These are phyloP conservation scores for Delonix regia DNA, from an alignment of 306 rosid species.

Conservation along the genomic window DNA sequence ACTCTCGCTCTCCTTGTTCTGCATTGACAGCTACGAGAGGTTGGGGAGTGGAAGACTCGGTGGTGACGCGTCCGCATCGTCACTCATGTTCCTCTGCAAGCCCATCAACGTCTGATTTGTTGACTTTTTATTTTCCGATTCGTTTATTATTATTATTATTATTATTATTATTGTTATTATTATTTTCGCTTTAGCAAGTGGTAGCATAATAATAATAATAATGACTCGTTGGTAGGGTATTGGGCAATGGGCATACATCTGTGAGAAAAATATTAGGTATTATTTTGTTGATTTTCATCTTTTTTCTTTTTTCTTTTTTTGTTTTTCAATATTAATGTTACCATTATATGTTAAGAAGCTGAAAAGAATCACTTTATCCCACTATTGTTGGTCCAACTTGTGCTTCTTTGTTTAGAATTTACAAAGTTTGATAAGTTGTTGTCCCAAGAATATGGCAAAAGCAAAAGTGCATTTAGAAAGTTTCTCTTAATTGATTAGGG, in stretches of 20 bases:
- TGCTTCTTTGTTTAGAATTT: no score
- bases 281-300: conserved; percentile 17
- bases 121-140: background rate
- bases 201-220: conserved; percentile 7
- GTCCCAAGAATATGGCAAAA: no score
- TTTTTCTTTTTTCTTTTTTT: background rate
- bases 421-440: no score
- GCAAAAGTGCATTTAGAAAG: no score
- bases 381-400: no score
- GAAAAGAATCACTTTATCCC: background rate
- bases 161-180: background rate
- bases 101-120: conserved; percentile 50
- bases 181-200: background rate
- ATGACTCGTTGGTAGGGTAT: background rate
- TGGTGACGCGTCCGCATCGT: conserved; percentile 52
- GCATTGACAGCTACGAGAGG: conserved; percentile 62
- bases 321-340: background rate
- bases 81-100: conserved; percentile 65
- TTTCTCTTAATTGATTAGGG: no score
- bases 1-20: conserved; percentile 86
- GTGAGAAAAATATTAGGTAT: conserved; percentile 4
- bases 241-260: background rate
- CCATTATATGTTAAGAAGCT: conserved; percentile 10
- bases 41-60: conserved; percentile 37
- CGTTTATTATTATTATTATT: background rate